Conservation (phyloP, 2,329 filamentous ascomycete genomes). For the Whalleya microplaca region DNA sequence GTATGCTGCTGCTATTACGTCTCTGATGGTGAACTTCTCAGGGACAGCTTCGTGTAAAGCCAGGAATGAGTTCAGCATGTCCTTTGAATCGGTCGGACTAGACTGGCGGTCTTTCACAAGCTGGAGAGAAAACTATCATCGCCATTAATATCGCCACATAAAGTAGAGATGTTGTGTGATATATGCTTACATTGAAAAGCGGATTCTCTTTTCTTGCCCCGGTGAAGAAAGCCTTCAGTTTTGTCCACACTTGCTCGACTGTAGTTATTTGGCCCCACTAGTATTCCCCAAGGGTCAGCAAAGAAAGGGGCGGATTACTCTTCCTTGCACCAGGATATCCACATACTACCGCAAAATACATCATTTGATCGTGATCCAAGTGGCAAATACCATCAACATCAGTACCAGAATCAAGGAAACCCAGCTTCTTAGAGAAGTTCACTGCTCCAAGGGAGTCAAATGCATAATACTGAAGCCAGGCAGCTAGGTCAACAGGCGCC, state of each 20-base stretch:
- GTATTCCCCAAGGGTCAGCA: not conserved
- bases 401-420: conserved; percentile 13
- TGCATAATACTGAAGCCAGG: conserved; percentile 18
- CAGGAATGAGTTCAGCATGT: conserved; percentile 17
- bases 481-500: conserved; percentile 3
- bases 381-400: conserved; percentile 18
- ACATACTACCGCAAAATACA: conserved; percentile 18
- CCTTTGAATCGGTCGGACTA: conserved; percentile 3
- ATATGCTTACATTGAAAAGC: conserved; percentile 15
- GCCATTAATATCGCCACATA: too few species aligned
- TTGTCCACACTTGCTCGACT: conserved; percentile 9
- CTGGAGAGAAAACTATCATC: conserved; percentile 12
- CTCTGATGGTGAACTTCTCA: conserved; percentile 16
- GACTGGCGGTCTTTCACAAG: conserved; percentile 11
- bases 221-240: conserved; percentile 1
- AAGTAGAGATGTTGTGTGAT: too few species aligned
- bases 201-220: conserved; percentile 15
- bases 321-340: not conserved
- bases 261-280: conserved; percentile 15
- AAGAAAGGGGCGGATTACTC: not conserved
- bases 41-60: conserved; percentile 5
- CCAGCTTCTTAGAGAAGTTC: conserved; percentile 17
- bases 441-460: conserved; percentile 13
- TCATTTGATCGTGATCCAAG: conserved; percentile 18
- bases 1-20: conserved; percentile 13